Conservation (phyloP, 768 basidiomycete species). For the Leccinum broughii region DNA sequence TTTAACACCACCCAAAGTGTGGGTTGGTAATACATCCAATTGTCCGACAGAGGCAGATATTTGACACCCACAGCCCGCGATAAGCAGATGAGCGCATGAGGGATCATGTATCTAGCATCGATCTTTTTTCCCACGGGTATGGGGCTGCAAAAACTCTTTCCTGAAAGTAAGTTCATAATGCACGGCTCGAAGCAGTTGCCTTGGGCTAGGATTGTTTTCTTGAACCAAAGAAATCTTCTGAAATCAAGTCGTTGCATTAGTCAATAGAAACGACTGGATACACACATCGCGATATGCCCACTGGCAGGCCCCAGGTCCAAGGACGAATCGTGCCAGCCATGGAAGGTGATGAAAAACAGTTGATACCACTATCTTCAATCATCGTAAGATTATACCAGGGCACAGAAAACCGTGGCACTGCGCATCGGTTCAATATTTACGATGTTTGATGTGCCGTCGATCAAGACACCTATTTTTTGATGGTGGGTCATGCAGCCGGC, state of each 20-base stretch:
- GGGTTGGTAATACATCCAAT: neutral
- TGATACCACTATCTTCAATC: neutral
- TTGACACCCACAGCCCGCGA: neutral
- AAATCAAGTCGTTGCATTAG: neutral
- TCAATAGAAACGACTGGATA: neutral
- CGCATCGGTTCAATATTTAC: too few relatives aligned
- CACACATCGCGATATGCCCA: neutral
- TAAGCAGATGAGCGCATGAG: neutral
- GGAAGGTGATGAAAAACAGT: neutral
- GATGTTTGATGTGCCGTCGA: neutral
- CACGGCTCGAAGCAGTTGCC: neutral
- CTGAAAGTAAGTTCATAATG: neutral
- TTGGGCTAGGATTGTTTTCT: too few relatives aligned
- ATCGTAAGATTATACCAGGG: too few relatives aligned
- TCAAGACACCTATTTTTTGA: neutral
- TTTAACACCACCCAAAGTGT: neutral
- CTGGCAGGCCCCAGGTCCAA: neutral
- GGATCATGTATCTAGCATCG: neutral
- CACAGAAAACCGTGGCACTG: too few relatives aligned
- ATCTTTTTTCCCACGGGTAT: neutral
- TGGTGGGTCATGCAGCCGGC: conserved; percentile 36
- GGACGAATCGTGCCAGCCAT: neutral
- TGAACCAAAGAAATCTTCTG: neutral
- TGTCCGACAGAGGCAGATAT: neutral
- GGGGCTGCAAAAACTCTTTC: neutral